These are phyloP conservation scores for Peniophora sp. DNA, from an alignment of 1,284 basidiomycete genomes.

Conservation along the genomic window DNA sequence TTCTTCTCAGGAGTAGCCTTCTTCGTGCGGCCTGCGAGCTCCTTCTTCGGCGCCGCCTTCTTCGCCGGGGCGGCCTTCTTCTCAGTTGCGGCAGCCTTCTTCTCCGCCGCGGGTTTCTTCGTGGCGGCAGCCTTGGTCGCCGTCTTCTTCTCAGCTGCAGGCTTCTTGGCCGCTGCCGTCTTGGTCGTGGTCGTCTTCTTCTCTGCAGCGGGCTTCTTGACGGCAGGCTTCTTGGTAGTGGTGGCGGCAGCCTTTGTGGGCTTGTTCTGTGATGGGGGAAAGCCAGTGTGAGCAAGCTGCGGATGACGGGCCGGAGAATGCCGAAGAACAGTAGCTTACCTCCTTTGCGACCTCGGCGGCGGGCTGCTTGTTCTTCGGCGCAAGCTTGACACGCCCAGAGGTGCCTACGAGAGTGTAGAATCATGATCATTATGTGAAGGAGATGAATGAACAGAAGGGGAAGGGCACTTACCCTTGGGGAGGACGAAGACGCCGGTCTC, in stretches of 20 bases:
- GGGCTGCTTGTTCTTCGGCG: conserved; percentile 50
- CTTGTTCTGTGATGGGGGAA: conserved; percentile 41
- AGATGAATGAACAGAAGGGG: conserved; percentile 3
- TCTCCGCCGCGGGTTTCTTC: conserved; percentile 12
- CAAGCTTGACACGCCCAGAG: conserved; percentile 80
- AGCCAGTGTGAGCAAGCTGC: conserved; percentile 12
- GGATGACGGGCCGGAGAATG: conserved; percentile 4
- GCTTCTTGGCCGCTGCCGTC: conserved; percentile 5
- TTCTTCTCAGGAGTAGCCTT: conserved; percentile 44
- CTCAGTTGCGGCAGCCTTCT: conserved; percentile 10
- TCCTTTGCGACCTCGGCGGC: conserved; percentile 59
- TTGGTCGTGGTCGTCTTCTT: conserved; percentile 5
- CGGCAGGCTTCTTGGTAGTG: conserved; percentile 14
- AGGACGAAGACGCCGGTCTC: conserved; percentile 77
- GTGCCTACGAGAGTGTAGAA: conserved; percentile 34
- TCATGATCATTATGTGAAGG: conserved; percentile 1
- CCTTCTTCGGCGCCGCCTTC: conserved; percentile 18
- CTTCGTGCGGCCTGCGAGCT: conserved; percentile 27
- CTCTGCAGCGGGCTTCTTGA: conserved; percentile 5
- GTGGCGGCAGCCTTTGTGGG: conserved; percentile 32
- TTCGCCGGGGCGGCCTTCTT: conserved; percentile 12
- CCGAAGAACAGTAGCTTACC: conserved; percentile 29
- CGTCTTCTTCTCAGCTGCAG: conserved; percentile 5
- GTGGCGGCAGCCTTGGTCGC: conserved; percentile 16
- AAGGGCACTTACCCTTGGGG: conserved; percentile 65